These are phyloP conservation scores for Starmerella sirachaensis DNA, from an alignment of 805 yeast genomes.

Conservation along the genomic window DNA sequence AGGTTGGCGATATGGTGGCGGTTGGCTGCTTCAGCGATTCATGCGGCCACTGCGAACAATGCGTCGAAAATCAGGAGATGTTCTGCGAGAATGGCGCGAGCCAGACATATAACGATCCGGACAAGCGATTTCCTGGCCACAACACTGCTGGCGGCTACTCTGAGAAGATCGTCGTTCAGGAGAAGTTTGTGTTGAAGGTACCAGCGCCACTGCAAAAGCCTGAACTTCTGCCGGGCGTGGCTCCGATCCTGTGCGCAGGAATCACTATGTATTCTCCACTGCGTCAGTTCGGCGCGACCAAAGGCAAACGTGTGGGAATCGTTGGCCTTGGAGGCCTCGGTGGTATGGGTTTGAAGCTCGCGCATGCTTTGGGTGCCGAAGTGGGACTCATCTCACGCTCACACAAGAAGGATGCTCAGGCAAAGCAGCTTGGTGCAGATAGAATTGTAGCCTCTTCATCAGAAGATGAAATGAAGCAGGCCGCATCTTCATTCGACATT, in stretches of 20 bases:
- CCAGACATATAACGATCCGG: slow-evolving; percentile 39
- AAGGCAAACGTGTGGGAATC: slow-evolving; percentile 44
- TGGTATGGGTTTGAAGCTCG: slow-evolving; percentile 46
- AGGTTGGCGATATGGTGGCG: slow-evolving; percentile 68
- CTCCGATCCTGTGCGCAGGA: slow-evolving; percentile 71
- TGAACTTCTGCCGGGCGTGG: slow-evolving; percentile 34
- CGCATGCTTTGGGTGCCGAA: slow-evolving; percentile 52
- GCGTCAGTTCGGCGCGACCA: slow-evolving; percentile 36
- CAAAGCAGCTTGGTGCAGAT: slow-evolving; percentile 44
- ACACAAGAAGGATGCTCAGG: slow-evolving; percentile 40
- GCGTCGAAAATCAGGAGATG: slow-evolving; percentile 42
- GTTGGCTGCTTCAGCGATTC: slow-evolving; percentile 60
- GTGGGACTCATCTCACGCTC: slow-evolving; percentile 46
- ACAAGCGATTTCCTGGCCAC: slow-evolving; percentile 44
- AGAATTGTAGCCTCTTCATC: slow-evolving; percentile 42
- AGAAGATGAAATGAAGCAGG: slow-evolving; percentile 29
- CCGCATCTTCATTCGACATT: slow-evolving; percentile 35
- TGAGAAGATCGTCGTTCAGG: slow-evolving; percentile 34
- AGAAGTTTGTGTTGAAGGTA: slow-evolving; percentile 50
- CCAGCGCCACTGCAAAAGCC: slow-evolving; percentile 43
- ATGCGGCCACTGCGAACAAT: slow-evolving; percentile 52
- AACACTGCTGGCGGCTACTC: slow-evolving; percentile 44
- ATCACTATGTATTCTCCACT: slow-evolving; percentile 61
- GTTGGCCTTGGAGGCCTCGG: slow-evolving; percentile 61
- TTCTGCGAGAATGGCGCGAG: slow-evolving; percentile 40